phyloP scores from a whole-genome alignment of 225 moss, liverwort and hornwort genomes.

The Neckera pumila region DNA sequence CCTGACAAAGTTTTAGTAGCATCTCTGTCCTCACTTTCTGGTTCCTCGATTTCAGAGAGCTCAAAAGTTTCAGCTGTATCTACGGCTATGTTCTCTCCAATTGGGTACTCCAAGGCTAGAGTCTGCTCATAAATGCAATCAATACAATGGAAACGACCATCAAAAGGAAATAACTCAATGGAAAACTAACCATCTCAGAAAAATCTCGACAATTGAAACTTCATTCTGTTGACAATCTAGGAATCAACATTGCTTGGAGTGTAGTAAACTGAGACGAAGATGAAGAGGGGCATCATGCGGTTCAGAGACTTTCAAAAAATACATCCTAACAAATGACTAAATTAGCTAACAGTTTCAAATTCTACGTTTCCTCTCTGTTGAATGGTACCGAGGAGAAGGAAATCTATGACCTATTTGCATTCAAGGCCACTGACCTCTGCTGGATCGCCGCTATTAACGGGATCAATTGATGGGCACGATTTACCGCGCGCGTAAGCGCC shows the following conservation, averaged over 20 bases:
- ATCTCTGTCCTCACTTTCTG: background rate
- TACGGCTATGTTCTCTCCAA: background rate
- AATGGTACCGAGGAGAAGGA: background rate
- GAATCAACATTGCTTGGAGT: background rate
- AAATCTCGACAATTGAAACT: background rate
- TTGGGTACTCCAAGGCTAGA: slow-evolving; percentile 27
- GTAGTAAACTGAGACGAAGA: background rate
- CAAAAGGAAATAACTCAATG: background rate
- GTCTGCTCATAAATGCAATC: slow-evolving; percentile 15
- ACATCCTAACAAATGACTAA: background rate
- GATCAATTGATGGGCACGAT: slow-evolving; percentile 55
- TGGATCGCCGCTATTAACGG: slow-evolving; percentile 2
- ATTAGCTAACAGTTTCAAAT: background rate
- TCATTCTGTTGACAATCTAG: background rate
- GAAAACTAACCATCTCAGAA: background rate
- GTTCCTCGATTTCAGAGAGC: slow-evolving; percentile 2
- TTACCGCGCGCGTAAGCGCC: slow-evolving; percentile 12
- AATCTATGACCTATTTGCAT: background rate
- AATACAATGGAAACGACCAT: background rate
- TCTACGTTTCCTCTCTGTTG: background rate
- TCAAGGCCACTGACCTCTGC: slow-evolving; percentile 6
- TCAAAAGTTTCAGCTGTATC: background rate
- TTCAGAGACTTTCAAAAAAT: background rate
- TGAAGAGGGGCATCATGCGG: background rate
- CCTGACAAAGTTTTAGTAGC: slow-evolving; percentile 6